Base-by-base conservation (phyloP, 129 eudicot genomes). In the Ambrosia trifida region DNA sequence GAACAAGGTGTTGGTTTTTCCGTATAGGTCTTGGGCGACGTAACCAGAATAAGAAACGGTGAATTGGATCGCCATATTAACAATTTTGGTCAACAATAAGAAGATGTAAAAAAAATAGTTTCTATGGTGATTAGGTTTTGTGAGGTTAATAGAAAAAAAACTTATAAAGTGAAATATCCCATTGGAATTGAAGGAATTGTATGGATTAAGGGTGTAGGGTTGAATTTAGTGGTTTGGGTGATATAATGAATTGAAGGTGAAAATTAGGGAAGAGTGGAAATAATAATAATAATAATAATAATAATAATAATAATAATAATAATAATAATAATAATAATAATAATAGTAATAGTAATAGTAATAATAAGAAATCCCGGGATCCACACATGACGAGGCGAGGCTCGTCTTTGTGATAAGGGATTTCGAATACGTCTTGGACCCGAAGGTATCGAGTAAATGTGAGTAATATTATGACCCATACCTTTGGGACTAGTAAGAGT, bases 21-120 rank as follows among this genome's bases (percentile, higher is more conserved):
- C 67, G 54, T n/a, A n/a, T 6, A 89, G 60, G 79, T 79, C 87
- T n/a, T 82, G 86, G 62, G 96, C 90, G 4, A 87, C 76, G 68
- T 76, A 64, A 64, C 88, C 90, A 66, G 98, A 87, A 83, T 77
- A 89, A 18, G 81, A 35, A 70, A 87, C 85, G 64, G 96, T 84
- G 74, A 82, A 76, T 33, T 95, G 79, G 73, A 94, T 75, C 80
- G 98, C 96, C 98, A 94, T 89, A 64, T 74, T 4, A 2, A 65
- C 83, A n/a, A 83, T 36, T 74, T 57, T 76, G 79, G 72, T 31
- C 16, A 87, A 43, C 7, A 18, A 17, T 78, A 88, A 28, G 7
- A 92, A 73, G 81, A 82, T 65, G 11, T 64, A n/a, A n/a, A 74
- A 67, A 80, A 32, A 83, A 86, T 80, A 45, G 49, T 71, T 70